These are phyloP conservation scores for Mycena citricolor DNA, from an alignment of 1,284 basidiomycete species.

Conservation along the genomic window DNA sequence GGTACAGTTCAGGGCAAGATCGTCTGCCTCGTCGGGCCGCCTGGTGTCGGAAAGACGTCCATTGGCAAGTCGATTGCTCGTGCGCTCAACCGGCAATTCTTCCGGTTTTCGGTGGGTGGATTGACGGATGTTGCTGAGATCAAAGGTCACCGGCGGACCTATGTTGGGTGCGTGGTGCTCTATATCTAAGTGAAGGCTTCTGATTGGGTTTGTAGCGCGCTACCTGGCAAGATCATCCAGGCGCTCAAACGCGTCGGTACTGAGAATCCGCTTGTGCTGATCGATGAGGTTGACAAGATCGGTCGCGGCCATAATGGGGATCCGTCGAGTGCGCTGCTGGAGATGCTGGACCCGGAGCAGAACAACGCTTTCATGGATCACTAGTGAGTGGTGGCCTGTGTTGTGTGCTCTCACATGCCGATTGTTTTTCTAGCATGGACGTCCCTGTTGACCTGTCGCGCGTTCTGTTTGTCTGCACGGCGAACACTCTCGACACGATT, in stretches of 20 bases:
- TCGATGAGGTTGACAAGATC: conserved; percentile 99
- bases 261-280: conserved; percentile 94
- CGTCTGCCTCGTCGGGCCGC: conserved; percentile 94
- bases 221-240: conserved; percentile 98
- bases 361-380: conserved; percentile 96
- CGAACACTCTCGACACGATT: conserved; percentile 94
- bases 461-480: conserved; percentile 97
- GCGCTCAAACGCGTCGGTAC: conserved; percentile 96
- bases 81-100: conserved; percentile 85
- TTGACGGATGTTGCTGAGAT: conserved; percentile 98
- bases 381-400: conserved; percentile 59
- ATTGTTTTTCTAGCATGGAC: conserved; percentile 70
- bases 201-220: conserved; percentile 52
- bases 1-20: conserved; percentile 98
- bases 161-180: conserved; percentile 71
- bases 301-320: conserved; percentile 96
- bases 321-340: conserved; percentile 89
- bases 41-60: conserved; percentile 95
- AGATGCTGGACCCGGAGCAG: conserved; percentile 99
- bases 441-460: conserved; percentile 96
- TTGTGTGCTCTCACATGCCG: not conserved
- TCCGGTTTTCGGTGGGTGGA: conserved; percentile 96
- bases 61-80: conserved; percentile 95
- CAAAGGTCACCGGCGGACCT: conserved; percentile 96
- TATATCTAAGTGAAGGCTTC: conserved; percentile 5